Evolutionary conservation across 129 eudicot genomes (phyloP).

Genomic region (Arctium minus): DNA sequence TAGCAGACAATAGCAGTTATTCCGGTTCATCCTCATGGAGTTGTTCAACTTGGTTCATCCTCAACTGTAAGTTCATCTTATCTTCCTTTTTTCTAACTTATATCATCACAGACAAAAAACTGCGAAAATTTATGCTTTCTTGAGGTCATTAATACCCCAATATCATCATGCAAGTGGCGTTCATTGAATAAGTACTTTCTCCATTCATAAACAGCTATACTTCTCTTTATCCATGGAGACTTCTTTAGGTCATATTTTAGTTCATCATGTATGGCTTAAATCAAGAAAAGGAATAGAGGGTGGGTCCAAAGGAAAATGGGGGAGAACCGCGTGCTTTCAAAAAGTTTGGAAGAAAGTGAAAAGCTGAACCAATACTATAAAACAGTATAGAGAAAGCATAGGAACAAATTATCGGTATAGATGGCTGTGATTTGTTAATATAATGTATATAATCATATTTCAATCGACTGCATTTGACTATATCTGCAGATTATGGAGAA

Average conservation of each 20-base stretch:
- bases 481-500: slow-evolving; percentile 75
- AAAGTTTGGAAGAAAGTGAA: too few relatives aligned
- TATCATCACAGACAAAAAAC: not conserved
- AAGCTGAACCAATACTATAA: too few relatives aligned
- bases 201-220: too few relatives aligned
- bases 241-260: too few relatives aligned
- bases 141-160: not conserved
- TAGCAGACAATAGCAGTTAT: slow-evolving; percentile 84
- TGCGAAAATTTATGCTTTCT: not conserved
- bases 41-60: slow-evolving; percentile 87
- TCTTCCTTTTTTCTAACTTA: not conserved
- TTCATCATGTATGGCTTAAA: too few relatives aligned
- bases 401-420: not conserved
- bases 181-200: too few relatives aligned
- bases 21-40: slow-evolving; percentile 90
- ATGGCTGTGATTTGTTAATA: not conserved
- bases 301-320: too few relatives aligned
- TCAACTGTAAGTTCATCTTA: slow-evolving; percentile 49
- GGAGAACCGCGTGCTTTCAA: too few relatives aligned
- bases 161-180: not conserved
- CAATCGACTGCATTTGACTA: not conserved
- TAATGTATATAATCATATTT: not conserved
- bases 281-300: too few relatives aligned
- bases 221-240: too few relatives aligned
- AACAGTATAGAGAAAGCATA: too few relatives aligned